Evolutionary conservation across 2,329 filamentous ascomycete genomes (phyloP), one percentile per base, ranked within the genome.

Genomic region (Myriosclerotinia scirpicola): DNA sequence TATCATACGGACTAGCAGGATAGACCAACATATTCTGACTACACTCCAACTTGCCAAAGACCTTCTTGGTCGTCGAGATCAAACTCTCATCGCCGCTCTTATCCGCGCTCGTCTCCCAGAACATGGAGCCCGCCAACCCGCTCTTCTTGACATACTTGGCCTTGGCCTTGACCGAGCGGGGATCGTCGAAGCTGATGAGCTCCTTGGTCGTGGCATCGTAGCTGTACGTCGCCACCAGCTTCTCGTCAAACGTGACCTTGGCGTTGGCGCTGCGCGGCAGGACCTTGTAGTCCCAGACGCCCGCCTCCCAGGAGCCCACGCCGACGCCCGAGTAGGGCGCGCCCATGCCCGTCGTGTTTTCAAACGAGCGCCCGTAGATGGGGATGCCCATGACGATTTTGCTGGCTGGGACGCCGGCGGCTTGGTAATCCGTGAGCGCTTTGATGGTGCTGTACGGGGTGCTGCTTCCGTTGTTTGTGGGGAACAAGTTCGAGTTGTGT

Each of bases 361-460:
- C 78, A 73, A 94, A 95, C 0, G 87, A 81, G 30, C 90, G 88
- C 1, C 91, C 92, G 75, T 95, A 95, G 9, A 96, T 80, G 0
- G 92, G 91, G 83, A 95, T 89, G 2, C 92, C 91, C 5, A 95
- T 80, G 2, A 91, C 84, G 65, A 96, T 84, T 77, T 94, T 94
- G 64, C 77, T 75, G 0, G 85, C 74, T 0, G 85, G 80, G 0
- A 95, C 84, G 7, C 87, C 88, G 5, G 84, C 83, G 1, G 79
- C 76, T 42, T 87, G 78, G 78, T 96, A 96, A 64, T 83, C 86
- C 4, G 81, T 76, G 54, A 96, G 79, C 3, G 90, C 90, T 22
- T 50, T 20, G n/a, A 22, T n/a, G 44, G 44, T 46, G 44, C 84
- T 89, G 80, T 88, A 94, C 0, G 89, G 89, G 0, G 91, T 94